Percentiles rank a stretch among this genome's conserved stretches.
Evolutionary conservation across 2,329 filamentous ascomycete species (phyloP).

Genomic region (Exophiala calicioides): DNA sequence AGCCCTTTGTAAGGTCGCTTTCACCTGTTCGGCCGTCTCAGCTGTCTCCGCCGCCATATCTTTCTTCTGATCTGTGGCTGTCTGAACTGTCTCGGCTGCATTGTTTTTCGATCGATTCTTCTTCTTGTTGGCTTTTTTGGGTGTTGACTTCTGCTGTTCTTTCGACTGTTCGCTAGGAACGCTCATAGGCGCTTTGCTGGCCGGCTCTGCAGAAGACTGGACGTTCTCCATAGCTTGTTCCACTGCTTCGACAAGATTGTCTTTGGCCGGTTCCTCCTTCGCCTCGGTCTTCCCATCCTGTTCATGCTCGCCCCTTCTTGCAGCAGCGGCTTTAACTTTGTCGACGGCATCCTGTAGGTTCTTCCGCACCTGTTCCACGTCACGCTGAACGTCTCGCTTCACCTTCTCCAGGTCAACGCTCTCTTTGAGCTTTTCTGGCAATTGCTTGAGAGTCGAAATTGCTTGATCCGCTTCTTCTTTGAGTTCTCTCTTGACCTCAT

Average conservation of each 20-base stretch:
- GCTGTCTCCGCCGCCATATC: constrained; percentile 9
- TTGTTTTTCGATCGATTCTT: not conserved
- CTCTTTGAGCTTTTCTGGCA: constrained; percentile 15
- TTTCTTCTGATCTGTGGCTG: constrained; percentile 4
- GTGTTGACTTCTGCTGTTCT: constrained; percentile 4
- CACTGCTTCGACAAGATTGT: constrained; percentile 12
- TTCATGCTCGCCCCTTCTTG: constrained; percentile 3
- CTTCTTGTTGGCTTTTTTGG: constrained; percentile 4
- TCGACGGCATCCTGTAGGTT: constrained; percentile 13
- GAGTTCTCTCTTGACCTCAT: constrained; percentile 27
- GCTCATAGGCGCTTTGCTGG: constrained; percentile 6
- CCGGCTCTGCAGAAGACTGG: constrained; percentile 15
- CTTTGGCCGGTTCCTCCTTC: constrained; percentile 11
- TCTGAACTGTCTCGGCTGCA: not conserved
- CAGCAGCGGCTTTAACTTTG: constrained; percentile 10
- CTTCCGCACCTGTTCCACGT: constrained; percentile 21
- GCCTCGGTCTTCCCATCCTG: constrained; percentile 3
- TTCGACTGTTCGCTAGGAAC: not conserved
- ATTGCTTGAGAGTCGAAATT: constrained; percentile 7
- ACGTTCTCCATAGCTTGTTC: constrained; percentile 10
- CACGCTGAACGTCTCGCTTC: constrained; percentile 24
- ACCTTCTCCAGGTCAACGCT: constrained; percentile 20
- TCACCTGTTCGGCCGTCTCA: constrained; percentile 4
- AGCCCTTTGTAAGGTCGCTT: no score
- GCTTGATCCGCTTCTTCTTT: constrained; percentile 15